These are phyloP conservation scores for Cyamopsis tetragonoloba DNA, from an alignment of 306 rosid genomes.

Conservation along the genomic window DNA sequence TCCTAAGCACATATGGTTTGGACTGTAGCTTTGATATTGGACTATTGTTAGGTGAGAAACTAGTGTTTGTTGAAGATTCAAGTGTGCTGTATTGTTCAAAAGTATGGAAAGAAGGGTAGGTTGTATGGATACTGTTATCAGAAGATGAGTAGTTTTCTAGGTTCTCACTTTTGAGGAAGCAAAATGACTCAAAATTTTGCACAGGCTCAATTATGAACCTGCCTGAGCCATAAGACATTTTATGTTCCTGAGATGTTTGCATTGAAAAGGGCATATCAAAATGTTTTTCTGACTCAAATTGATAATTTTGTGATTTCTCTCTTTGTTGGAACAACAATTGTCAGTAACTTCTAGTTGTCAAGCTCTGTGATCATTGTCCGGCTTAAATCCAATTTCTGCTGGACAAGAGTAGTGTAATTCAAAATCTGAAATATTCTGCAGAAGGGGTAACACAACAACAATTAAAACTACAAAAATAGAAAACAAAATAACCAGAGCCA, in stretches of 20 bases:
- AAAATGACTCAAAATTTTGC: constrained; percentile 46
- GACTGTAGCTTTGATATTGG: constrained; percentile 55
- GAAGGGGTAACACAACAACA: constrained; percentile 17
- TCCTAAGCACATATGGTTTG: constrained; percentile 27
- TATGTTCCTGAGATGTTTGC: constrained; percentile 49
- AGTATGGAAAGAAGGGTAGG: constrained; percentile 39
- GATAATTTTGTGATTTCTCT: neutral
- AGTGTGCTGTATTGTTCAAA: constrained; percentile 43
- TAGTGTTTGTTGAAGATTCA: constrained; percentile 50
- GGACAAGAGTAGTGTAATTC: neutral
- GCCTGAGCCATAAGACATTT: constrained; percentile 35
- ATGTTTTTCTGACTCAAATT: neutral
- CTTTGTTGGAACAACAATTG: neutral
- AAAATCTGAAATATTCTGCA: constrained; percentile 37
- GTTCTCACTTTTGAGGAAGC: constrained; percentile 35
- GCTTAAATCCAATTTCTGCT: neutral
- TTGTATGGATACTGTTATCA: constrained; percentile 35
- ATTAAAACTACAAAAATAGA: constrained; percentile 1
- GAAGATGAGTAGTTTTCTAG: constrained; percentile 36
- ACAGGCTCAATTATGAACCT: constrained; percentile 36
- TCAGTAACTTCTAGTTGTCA: neutral
- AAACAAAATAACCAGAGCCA: constrained; percentile 8
- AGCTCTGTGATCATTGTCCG: constrained; percentile 20
- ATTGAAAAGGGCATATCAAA: constrained; percentile 28
- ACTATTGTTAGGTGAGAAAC: constrained; percentile 53